Evolutionary conservation across 148 eudicot species (phyloP).

Genomic region (Arctostaphylos glauca): DNA sequence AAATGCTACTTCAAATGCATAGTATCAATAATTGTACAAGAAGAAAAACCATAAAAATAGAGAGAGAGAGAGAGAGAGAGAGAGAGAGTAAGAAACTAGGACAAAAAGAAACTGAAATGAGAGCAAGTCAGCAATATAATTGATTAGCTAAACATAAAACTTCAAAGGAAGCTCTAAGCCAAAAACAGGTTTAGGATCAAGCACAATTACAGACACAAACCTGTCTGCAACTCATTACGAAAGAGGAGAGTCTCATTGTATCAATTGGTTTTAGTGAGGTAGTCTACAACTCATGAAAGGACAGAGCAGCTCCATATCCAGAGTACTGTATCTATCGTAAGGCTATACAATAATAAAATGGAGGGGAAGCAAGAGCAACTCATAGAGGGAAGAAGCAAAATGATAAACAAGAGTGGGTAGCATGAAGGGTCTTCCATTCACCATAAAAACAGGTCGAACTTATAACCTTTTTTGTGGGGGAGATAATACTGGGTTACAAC

Average conservation of each 20-base stretch:
- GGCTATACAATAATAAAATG: not conserved
- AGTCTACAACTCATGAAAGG: not conserved
- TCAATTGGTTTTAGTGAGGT: not conserved
- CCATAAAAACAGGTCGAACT: not conserved
- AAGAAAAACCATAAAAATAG: not conserved
- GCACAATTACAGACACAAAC: conserved; percentile 1
- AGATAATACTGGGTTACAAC: not conserved
- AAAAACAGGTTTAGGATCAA: not conserved
- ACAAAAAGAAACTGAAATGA: not conserved
- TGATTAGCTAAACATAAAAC: not conserved
- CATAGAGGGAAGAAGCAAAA: not conserved
- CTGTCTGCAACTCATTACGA: not conserved
- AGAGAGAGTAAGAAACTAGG: not conserved
- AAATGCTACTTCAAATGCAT: not conserved
- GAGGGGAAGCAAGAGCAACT: not conserved
- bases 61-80: not conserved
- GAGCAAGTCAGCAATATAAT: not conserved
- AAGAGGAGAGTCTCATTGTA: not conserved
- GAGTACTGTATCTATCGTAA: not conserved
- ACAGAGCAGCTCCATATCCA: conserved; percentile 3
- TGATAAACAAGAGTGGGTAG: not conserved
- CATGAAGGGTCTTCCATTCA: not conserved
- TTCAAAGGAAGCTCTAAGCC: not conserved
- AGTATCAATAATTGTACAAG: not conserved
- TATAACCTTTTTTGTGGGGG: not conserved